These are phyloP conservation scores for Cyberlindnera maclurae DNA, from an alignment of 805 yeast genomes.

Conservation along the genomic window DNA sequence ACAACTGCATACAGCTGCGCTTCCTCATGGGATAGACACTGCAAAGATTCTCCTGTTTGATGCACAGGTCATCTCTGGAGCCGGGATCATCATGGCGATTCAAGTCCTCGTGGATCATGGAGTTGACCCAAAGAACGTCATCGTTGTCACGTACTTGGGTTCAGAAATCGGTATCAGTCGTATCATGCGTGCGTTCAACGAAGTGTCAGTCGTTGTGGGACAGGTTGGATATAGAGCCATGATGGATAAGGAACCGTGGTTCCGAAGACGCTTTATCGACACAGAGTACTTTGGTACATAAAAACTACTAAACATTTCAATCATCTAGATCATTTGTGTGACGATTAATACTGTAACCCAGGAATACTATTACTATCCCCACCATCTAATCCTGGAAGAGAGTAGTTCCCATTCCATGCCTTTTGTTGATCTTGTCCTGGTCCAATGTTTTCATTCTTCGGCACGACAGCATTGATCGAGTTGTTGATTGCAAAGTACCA, in stretches of 20 bases:
- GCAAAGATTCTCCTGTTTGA: constrained; percentile 64
- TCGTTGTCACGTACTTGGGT: constrained; percentile 65
- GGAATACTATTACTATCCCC: constrained; percentile 5
- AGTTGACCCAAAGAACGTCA: constrained; percentile 51
- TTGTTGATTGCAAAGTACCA: constrained; percentile 43
- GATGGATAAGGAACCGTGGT: constrained; percentile 48
- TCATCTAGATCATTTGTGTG: neutral
- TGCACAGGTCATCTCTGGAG: constrained; percentile 86
- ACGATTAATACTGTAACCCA: constrained; percentile 10
- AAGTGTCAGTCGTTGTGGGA: constrained; percentile 64
- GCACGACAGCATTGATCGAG: constrained; percentile 27
- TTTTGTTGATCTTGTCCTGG: neutral
- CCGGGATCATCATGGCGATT: constrained; percentile 91
- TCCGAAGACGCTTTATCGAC: constrained; percentile 66
- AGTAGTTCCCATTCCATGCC: constrained; percentile 1
- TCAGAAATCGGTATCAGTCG: constrained; percentile 74
- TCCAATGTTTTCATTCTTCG: constrained; percentile 26
- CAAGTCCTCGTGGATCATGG: constrained; percentile 82
- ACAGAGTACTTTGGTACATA: constrained; percentile 68
- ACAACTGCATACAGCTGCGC: constrained; percentile 70
- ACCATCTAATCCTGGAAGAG: constrained; percentile 7
- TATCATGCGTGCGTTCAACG: constrained; percentile 57
- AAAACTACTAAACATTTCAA: neutral
- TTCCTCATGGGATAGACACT: constrained; percentile 41
- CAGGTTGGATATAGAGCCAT: constrained; percentile 45